Conservation (phyloP, 495 filamentous ascomycete species). For the Trichoderma gamsii region DNA sequence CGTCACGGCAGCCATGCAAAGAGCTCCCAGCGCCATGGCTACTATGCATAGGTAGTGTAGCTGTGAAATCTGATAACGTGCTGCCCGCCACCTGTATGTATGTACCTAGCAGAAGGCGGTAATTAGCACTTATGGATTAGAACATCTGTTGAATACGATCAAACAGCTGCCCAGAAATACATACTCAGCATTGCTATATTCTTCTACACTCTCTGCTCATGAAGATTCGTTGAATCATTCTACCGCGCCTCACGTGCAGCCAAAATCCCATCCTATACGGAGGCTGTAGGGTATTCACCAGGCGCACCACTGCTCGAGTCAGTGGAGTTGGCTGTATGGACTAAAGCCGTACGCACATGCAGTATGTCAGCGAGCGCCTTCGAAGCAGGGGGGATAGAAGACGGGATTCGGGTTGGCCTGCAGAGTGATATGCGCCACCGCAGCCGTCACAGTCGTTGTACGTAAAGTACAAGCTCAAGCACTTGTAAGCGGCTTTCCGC, state of each 20-base stretch:
- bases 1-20: not conserved
- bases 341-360: not conserved
- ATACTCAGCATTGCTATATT: not conserved
- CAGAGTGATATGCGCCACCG: conserved; percentile 3
- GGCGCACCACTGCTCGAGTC: not conserved
- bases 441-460: not conserved
- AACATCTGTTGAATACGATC: no score
- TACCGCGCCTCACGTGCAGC: not conserved
- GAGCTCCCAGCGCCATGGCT: not conserved
- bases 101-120: no score
- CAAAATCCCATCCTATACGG: not conserved
- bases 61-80: no score
- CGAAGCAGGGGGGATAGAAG: not conserved
- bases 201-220: not conserved
- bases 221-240: not conserved
- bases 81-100: no score
- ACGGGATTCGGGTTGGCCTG: not conserved
- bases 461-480: not conserved
- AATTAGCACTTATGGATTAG: no score
- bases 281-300: not conserved
- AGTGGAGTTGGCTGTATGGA: not conserved
- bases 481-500: not conserved
- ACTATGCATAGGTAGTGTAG: not conserved
- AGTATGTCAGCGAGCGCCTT: not conserved
- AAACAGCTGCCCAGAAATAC: not conserved